Evolutionary conservation across 192 early-diverging fungal genomes (phyloP).

Genomic region (Cladochytrium replicatum): DNA sequence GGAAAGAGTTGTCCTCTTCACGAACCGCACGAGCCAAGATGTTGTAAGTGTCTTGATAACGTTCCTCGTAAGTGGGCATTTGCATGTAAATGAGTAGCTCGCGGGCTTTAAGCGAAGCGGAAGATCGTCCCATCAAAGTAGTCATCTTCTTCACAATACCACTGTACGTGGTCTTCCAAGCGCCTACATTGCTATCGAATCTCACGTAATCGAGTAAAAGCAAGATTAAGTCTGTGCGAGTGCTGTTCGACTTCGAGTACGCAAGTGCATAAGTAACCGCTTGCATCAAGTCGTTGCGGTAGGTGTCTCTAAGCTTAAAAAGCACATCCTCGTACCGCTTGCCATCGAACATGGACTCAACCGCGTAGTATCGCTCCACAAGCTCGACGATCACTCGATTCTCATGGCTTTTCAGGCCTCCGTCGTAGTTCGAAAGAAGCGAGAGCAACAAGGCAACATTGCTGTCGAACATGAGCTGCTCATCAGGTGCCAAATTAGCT

Average conservation of each 20-base stretch:
- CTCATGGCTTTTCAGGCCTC: conserved; percentile 69
- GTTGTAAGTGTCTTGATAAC: conserved; percentile 70
- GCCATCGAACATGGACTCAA: conserved; percentile 74
- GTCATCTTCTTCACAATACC: conserved; percentile 72
- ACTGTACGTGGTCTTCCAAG: conserved; percentile 53
- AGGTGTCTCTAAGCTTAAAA: conserved; percentile 69
- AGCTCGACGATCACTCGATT: conserved; percentile 60
- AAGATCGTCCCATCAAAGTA: conserved; percentile 58
- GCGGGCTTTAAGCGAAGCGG: conserved; percentile 83
- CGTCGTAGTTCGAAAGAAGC: conserved; percentile 58
- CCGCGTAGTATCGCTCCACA: conserved; percentile 74
- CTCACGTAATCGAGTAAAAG: conserved; percentile 72
- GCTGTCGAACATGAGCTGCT: conserved; percentile 50
- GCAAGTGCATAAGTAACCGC: conserved; percentile 67
- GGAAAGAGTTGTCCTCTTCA: not conserved
- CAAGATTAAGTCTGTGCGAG: conserved; percentile 56
- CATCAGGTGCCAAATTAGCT: conserved; percentile 37
- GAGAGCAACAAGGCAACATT: conserved; percentile 54
- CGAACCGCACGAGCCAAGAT: conserved; percentile 60
- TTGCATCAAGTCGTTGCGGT: conserved; percentile 69
- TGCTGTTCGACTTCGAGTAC: conserved; percentile 66
- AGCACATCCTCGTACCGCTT: conserved; percentile 74
- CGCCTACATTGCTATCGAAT: conserved; percentile 45
- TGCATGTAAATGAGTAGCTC: conserved; percentile 91
- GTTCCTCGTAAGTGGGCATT: conserved; percentile 83